Evolutionary conservation across 208 protist genomes (phyloP).

Genomic region (Trypanosoma lewisi): DNA sequence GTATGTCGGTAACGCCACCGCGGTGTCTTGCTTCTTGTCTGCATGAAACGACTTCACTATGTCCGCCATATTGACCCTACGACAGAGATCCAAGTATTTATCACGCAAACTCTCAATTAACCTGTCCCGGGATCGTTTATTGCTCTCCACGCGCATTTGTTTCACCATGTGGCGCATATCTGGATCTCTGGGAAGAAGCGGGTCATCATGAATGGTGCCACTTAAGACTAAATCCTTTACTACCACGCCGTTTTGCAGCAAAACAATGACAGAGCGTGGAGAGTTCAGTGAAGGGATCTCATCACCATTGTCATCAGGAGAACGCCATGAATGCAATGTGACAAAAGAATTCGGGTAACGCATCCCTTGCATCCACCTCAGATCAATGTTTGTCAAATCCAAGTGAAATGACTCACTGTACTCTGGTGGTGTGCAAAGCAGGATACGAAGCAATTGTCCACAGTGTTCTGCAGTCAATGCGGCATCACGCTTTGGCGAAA

Average conservation of each 20-base stretch:
- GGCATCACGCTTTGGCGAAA: not conserved
- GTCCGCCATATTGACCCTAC: constrained; percentile 36
- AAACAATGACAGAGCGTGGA: constrained; percentile 72
- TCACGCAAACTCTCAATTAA: constrained; percentile 35
- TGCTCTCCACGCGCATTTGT: constrained; percentile 37
- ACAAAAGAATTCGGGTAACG: constrained; percentile 36
- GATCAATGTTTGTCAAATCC: constrained; percentile 51
- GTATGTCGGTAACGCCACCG: constrained; percentile 33
- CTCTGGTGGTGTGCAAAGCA: constrained; percentile 62
- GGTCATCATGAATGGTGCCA: constrained; percentile 18
- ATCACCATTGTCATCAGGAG: not conserved
- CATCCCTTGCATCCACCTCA: constrained; percentile 61
- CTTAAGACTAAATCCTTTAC: constrained; percentile 40
- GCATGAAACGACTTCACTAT: constrained; percentile 41
- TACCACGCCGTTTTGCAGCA: constrained; percentile 68
- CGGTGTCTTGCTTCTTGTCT: not conserved
- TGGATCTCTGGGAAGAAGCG: constrained; percentile 27
- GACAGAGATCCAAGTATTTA: constrained; percentile 60
- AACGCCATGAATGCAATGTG: constrained; percentile 32
- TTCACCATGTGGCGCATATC: constrained; percentile 38
- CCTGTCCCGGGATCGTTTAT: constrained; percentile 22
- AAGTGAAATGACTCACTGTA: constrained; percentile 66
- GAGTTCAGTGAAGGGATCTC: constrained; percentile 52
- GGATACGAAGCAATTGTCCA: constrained; percentile 55
- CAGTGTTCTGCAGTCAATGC: constrained; percentile 32